Percentiles rank a stretch among this genome's conserved stretches.
phyloP scores from a whole-genome alignment of 2,329 filamentous ascomycete species.

The Trichoderma sp. region DNA sequence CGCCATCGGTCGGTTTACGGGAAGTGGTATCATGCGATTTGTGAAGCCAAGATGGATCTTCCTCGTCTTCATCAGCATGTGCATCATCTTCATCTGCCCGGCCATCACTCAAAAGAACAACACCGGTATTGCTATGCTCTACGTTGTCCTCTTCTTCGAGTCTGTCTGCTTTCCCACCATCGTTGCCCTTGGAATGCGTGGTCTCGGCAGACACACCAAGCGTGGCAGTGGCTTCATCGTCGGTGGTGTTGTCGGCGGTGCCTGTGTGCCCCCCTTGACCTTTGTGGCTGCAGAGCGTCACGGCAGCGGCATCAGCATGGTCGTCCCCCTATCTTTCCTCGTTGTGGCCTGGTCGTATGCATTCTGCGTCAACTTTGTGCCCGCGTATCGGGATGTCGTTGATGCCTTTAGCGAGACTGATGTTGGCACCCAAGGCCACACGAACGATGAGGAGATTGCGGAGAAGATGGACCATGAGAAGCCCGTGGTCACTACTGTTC shows the following conservation, averaged over 20 bases:
- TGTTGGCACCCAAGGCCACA: constrained; percentile 40
- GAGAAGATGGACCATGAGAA: constrained; percentile 19
- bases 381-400: constrained; percentile 61
- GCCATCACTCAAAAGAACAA: constrained; percentile 50
- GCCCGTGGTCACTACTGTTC: constrained; percentile 5
- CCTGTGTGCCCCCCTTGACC: constrained; percentile 70
- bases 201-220: constrained; percentile 75
- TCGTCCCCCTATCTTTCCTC: constrained; percentile 65
- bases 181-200: constrained; percentile 73
- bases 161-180: constrained; percentile 81
- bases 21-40: constrained; percentile 66
- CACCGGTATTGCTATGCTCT: constrained; percentile 61
- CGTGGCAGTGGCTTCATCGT: constrained; percentile 70
- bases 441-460: constrained; percentile 34
- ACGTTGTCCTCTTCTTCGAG: constrained; percentile 75
- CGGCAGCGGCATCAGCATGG: constrained; percentile 63
- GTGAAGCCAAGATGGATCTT: constrained; percentile 68
- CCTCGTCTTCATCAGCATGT: constrained; percentile 62
- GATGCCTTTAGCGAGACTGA: constrained; percentile 56
- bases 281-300: constrained; percentile 67
- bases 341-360: constrained; percentile 58
- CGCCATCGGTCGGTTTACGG: constrained; percentile 70
- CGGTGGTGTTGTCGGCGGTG: constrained; percentile 70
- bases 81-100: constrained; percentile 62
- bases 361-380: constrained; percentile 65